Percentiles rank a stretch among this genome's conserved stretches.
Conservation (phyloP, 73 alveolate genomes). For the Paramecium pentaurelia region DNA sequence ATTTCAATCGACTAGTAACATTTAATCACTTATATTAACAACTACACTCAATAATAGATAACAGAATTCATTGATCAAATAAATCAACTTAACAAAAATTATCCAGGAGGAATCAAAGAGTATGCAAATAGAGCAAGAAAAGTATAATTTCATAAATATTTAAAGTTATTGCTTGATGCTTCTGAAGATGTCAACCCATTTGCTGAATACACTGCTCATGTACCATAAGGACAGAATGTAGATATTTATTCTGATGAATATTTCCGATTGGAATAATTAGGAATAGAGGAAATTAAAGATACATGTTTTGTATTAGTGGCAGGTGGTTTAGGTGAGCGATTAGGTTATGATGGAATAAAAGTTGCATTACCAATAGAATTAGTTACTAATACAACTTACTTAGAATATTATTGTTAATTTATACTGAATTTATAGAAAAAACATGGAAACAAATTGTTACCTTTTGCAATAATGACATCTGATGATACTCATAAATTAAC, state of each 20-base stretch:
- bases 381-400: constrained; percentile 79
- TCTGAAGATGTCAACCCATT: constrained; percentile 90
- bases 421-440: constrained; percentile 82
- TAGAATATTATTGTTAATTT: constrained; percentile 81
- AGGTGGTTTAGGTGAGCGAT: constrained; percentile 99
- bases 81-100: constrained; percentile 43
- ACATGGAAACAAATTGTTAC: constrained; percentile 58
- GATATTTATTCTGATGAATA: constrained; percentile 70
- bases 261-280: constrained; percentile 78
- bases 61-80: background rate
- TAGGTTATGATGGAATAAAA: constrained; percentile 96
- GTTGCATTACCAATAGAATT: constrained; percentile 89
- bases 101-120: constrained; percentile 95
- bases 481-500: constrained; percentile 87
- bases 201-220: constrained; percentile 81
- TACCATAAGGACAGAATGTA: constrained; percentile 86
- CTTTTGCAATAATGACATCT: constrained; percentile 97
- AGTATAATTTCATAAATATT: background rate
- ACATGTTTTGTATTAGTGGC: constrained; percentile 97
- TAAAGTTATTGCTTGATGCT: constrained; percentile 76
- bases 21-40: background rate
- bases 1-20: background rate
- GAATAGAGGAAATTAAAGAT: constrained; percentile 77
- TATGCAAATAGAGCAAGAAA: constrained; percentile 90
- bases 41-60: background rate